phyloP scores from a whole-genome alignment of 2,329 filamentous ascomycete genomes.

The Zalaria sp. region DNA sequence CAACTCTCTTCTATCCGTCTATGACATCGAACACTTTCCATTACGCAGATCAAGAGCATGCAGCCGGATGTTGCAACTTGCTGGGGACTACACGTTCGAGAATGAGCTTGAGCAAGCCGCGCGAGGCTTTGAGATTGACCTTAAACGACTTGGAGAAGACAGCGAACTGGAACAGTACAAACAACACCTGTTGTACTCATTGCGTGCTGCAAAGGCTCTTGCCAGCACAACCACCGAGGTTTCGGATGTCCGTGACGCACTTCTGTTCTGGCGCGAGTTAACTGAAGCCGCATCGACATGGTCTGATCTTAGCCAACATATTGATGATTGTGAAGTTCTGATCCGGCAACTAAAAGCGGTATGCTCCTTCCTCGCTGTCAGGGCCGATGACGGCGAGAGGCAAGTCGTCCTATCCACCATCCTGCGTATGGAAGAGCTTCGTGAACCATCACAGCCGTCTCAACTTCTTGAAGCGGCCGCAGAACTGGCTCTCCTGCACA shows the following conservation, averaged over 20 bases:
- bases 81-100: not conserved
- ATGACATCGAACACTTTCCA: slow-evolving; percentile 10
- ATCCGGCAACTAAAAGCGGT: slow-evolving; percentile 36
- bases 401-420: not conserved
- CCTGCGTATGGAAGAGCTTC: not conserved
- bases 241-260: not conserved
- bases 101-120: not conserved
- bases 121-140: not conserved
- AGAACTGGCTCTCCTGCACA: slow-evolving; percentile 39
- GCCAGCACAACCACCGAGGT: not conserved
- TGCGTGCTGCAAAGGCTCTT: not conserved
- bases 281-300: not conserved
- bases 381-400: slow-evolving; percentile 28
- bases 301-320: slow-evolving; percentile 9
- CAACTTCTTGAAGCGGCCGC: slow-evolving; percentile 24
- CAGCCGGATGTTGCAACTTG: slow-evolving; percentile 8
- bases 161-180: not conserved
- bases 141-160: not conserved
- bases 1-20: slow-evolving; percentile 9
- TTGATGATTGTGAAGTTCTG: slow-evolving; percentile 37
- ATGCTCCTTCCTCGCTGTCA: slow-evolving; percentile 40
- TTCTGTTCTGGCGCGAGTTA: not conserved
- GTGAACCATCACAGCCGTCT: not conserved
- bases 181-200: not conserved
- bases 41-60: slow-evolving; percentile 15